A percentile compares a stretch with the other conserved stretches of the same genome.
phyloP scores from a whole-genome alignment of 2,329 filamentous ascomycete genomes.

The Leptodontidium sp. region DNA sequence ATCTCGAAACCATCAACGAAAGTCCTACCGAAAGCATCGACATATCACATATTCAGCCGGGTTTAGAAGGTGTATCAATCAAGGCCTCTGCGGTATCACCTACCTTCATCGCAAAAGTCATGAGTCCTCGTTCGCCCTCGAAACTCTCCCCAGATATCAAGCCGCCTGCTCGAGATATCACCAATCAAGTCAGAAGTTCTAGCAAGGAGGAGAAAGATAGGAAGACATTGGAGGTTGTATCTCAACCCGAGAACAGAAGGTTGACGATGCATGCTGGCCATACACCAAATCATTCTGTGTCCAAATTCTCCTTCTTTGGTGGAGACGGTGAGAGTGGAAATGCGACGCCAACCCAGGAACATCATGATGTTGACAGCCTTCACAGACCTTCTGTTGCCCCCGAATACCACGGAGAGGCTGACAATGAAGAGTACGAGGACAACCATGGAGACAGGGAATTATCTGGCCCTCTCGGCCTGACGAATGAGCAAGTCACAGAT shows the following conservation, averaged over 20 bases:
- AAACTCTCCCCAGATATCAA: slow-evolving; percentile 39
- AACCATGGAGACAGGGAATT: slow-evolving; percentile 40
- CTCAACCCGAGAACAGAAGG: slow-evolving; percentile 54
- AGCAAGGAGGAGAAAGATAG: slow-evolving; percentile 25
- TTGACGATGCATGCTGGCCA: slow-evolving; percentile 70
- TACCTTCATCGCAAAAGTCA: slow-evolving; percentile 43
- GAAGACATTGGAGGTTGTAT: slow-evolving; percentile 35
- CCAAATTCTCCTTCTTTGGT: slow-evolving; percentile 56
- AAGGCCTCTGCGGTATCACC: slow-evolving; percentile 59
- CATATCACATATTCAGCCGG: slow-evolving; percentile 64
- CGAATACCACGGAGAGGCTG: neutral
- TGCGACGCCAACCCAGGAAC: slow-evolving; percentile 42
- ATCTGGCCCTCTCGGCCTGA: slow-evolving; percentile 41
- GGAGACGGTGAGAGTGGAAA: slow-evolving; percentile 41
- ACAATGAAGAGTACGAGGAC: slow-evolving; percentile 22
- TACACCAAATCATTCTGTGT: slow-evolving; percentile 65
- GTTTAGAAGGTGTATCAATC: slow-evolving; percentile 66
- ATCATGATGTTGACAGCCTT: slow-evolving; percentile 22
- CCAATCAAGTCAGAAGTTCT: slow-evolving; percentile 21
- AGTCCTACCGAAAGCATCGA: slow-evolving; percentile 55
- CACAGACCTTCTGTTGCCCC: slow-evolving; percentile 25
- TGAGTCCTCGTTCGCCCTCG: slow-evolving; percentile 41
- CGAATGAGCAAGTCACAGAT: slow-evolving; percentile 34
- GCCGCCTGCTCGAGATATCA: slow-evolving; percentile 33
- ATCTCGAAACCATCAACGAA: slow-evolving; percentile 38